phyloP scores from a whole-genome alignment of 495 filamentous ascomycete species.

The Neurospora sp. region DNA sequence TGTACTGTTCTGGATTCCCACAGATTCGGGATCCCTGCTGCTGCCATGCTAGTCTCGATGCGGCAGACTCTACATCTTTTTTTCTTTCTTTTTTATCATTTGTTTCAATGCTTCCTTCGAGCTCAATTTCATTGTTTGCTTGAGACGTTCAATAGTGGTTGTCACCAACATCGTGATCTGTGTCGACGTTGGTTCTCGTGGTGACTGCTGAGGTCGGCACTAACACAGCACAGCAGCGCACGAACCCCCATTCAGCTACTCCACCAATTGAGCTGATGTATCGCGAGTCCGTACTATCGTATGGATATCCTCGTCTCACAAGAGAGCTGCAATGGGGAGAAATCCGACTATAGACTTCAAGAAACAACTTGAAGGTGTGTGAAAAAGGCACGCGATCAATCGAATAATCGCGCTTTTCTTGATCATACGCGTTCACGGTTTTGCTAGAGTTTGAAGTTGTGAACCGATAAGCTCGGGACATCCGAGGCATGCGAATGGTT shows the following conservation, averaged over 20 bases:
- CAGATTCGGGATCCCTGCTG: not conserved
- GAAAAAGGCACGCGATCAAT: too few species aligned
- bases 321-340: too few species aligned
- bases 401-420: too few species aligned
- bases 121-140: not conserved
- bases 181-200: not conserved
- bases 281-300: not conserved
- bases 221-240: not conserved
- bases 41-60: not conserved
- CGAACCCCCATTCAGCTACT: not conserved
- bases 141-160: fast-evolving
- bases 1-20: not conserved
- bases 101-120: not conserved
- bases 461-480: too few species aligned
- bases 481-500: too few species aligned
- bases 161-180: not conserved
- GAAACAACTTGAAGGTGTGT: too few species aligned
- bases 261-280: not conserved
- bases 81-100: not conserved
- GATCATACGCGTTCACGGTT: too few species aligned
- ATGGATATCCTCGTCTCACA: too few species aligned
- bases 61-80: not conserved
- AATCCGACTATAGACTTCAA: too few species aligned
- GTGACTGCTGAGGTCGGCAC: not conserved
- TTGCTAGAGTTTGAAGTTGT: too few species aligned